These are phyloP conservation scores for Cercospora canescens DNA, from an alignment of 2,329 filamentous ascomycete genomes.

Conservation along the genomic window DNA sequence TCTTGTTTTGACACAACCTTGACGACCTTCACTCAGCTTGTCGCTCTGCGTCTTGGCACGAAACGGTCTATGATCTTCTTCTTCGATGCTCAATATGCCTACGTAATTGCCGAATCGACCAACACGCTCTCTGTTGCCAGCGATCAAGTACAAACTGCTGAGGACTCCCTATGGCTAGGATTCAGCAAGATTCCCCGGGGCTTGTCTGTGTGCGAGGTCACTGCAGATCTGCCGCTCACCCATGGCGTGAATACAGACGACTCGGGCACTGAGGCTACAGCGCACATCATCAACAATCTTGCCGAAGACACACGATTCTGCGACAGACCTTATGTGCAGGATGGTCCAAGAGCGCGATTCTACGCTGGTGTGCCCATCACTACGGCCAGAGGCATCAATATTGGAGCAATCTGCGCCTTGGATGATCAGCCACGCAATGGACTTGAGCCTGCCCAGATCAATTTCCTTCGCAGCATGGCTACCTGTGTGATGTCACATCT, in stretches of 20 bases:
- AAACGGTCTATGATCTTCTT: slow-evolving; percentile 44
- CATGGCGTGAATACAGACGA: too few relatives aligned
- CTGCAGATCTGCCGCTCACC: too few relatives aligned
- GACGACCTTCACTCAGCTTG: slow-evolving; percentile 49
- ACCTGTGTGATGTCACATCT: slow-evolving; percentile 61
- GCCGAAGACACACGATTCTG: slow-evolving; percentile 37
- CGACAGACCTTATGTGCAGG: slow-evolving; percentile 29
- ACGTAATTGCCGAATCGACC: slow-evolving; percentile 54
- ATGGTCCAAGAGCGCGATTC: slow-evolving; percentile 41
- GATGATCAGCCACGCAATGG: slow-evolving; percentile 58
- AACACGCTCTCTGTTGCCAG: slow-evolving; percentile 38
- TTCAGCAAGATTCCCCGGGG: too few relatives aligned
- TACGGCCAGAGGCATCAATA: slow-evolving; percentile 56
- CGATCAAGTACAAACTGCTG: slow-evolving; percentile 35
- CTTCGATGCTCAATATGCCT: slow-evolving; percentile 51
- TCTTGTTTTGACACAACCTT: slow-evolving; percentile 37
- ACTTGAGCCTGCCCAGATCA: slow-evolving; percentile 50
- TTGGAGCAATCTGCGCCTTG: slow-evolving; percentile 62
- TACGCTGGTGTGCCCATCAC: slow-evolving; percentile 63
- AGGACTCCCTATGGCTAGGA: slow-evolving; percentile 36
- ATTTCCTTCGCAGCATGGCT: slow-evolving; percentile 56
- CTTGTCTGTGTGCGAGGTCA: slow-evolving; percentile 39
- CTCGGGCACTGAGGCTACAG: too few relatives aligned
- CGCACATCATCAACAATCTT: slow-evolving; percentile 20
- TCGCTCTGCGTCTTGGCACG: slow-evolving; percentile 38